These are phyloP conservation scores for Lactifluus piperatus DNA, from an alignment of 768 basidiomycete genomes.

Conservation along the genomic window DNA sequence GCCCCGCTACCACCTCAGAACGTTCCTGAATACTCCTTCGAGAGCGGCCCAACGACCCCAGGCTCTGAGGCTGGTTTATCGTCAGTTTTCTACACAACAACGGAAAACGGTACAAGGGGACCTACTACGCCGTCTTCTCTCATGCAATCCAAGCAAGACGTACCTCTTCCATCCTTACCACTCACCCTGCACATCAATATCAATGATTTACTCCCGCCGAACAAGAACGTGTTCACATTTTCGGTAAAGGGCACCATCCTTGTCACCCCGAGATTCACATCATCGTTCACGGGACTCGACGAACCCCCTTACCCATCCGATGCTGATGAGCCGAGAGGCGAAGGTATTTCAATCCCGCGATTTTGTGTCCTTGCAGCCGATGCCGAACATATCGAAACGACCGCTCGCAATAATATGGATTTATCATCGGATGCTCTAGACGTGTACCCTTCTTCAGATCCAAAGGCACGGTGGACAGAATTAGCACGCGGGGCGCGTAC, in stretches of 20 bases:
- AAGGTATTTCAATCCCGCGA: constrained; percentile 53
- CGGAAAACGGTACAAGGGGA: constrained; percentile 28
- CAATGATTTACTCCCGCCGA: constrained; percentile 61
- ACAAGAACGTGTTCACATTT: constrained; percentile 58
- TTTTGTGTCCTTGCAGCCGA: constrained; percentile 66
- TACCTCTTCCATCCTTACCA: constrained; percentile 42
- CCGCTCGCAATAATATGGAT: constrained; percentile 53
- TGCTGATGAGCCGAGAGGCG: constrained; percentile 28
- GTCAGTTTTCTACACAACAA: constrained; percentile 33
- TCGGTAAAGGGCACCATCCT: constrained; percentile 57
- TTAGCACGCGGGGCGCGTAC: constrained; percentile 51
- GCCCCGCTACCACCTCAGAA: constrained; percentile 61
- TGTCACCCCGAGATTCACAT: constrained; percentile 37
- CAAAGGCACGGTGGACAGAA: constrained; percentile 55
- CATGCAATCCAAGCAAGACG: constrained; percentile 21
- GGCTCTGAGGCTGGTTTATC: constrained; percentile 34
- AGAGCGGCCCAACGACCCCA: constrained; percentile 48
- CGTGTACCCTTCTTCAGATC: constrained; percentile 52
- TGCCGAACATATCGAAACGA: constrained; percentile 45
- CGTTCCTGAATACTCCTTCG: constrained; percentile 70
- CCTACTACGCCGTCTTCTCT: constrained; percentile 34
- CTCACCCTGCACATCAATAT: constrained; percentile 74
- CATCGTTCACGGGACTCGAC: constrained; percentile 23
- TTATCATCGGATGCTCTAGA: constrained; percentile 38
- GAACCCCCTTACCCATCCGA: constrained; percentile 20